Percentiles rank a stretch among this genome's conserved stretches.
These are phyloP conservation scores for Globisporangium iwayamae DNA, from an alignment of 352 stramenopile genomes.

Conservation along the genomic window DNA sequence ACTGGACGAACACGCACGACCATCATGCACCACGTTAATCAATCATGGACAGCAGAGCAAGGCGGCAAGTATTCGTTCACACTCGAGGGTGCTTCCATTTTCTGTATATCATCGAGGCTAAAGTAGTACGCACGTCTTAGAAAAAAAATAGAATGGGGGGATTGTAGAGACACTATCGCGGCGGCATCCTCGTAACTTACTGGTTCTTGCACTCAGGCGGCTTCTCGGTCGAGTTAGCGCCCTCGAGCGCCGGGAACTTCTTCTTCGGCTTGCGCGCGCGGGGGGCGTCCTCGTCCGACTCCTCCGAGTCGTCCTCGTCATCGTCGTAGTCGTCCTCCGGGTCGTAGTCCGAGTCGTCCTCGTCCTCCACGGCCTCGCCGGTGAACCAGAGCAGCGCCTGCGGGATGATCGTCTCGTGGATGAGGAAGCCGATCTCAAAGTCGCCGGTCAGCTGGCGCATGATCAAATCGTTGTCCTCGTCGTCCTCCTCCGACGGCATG, in stretches of 20 bases:
- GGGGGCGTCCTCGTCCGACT: conserved; percentile 50
- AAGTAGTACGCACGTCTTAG: conserved; percentile 5
- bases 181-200: conserved; percentile 35
- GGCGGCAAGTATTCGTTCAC: neutral
- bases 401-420: conserved; percentile 86
- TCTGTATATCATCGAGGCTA: conserved; percentile 10
- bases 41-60: neutral
- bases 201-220: conserved; percentile 89
- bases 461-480: conserved; percentile 82
- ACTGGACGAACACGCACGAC: neutral
- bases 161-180: conserved; percentile 5
- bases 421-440: conserved; percentile 85
- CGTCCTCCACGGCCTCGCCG: conserved; percentile 69
- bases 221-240: conserved; percentile 69
- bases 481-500: conserved; percentile 83
- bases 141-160: conserved; percentile 7
- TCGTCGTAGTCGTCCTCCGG: conserved; percentile 65
- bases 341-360: conserved; percentile 76
- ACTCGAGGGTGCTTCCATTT: conserved; percentile 1
- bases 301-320: conserved; percentile 61
- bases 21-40: too few species aligned
- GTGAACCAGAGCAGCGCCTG: conserved; percentile 87
- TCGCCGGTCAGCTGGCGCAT: conserved; percentile 82
- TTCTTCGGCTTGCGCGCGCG: conserved; percentile 55
- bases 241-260: conserved; percentile 73